Evolutionary conservation across 1,139 yeast genomes (phyloP), one percentile per base, ranked within the genome.

Genomic region (Entelexis sorbosivorans): DNA sequence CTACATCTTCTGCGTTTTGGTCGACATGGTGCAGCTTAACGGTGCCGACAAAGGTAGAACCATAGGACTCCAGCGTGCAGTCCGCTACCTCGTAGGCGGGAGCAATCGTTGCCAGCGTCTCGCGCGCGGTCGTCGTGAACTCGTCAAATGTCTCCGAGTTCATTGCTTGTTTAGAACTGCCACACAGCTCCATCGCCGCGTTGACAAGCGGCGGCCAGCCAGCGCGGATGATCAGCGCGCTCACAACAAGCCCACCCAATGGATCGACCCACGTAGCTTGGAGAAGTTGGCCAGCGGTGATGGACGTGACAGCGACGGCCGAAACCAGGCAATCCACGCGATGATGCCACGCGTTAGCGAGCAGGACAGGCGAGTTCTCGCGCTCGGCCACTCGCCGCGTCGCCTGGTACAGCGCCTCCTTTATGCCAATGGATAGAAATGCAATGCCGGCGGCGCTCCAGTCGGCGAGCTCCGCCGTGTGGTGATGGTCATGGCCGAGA

Each of bases 301-400:
- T 93, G 0, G 97, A 88, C 5, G 81, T 75, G 26, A 89, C 75
- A 0, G 98, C 97, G 10, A 91, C 97, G 38, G 84, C 74, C 0
- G 96, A 88, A 0, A 97, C 93, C 59, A 91, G 67, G 1, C 95
- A 83, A 65, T 91, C 98, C n/a, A 91, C 89, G 57, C 98, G 75
- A 64, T 91, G 98, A 65, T 91, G 98, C 97, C 97, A 91, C 3
- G 98, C 98, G 63, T 91, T 91, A 7, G 98, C 98, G 48, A 87
- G 81, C 51, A 91, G 73, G 5, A 91, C 97, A 56, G 87, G 85
- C 1, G 96, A 87, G 62, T 86, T 83, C 31, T 88, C 78, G 55
- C 74, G 71, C 43, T 73, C 71, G 2, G 96, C 97, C 19, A 91
- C 79, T 57, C 78, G 77, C 70, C 82, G 75, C 0, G 98, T 91